A percentile compares a stretch with the other conserved stretches of the same genome.
Evolutionary conservation across 2,329 filamentous ascomycete genomes (phyloP).

Genomic region (Verticillium dahliae): DNA sequence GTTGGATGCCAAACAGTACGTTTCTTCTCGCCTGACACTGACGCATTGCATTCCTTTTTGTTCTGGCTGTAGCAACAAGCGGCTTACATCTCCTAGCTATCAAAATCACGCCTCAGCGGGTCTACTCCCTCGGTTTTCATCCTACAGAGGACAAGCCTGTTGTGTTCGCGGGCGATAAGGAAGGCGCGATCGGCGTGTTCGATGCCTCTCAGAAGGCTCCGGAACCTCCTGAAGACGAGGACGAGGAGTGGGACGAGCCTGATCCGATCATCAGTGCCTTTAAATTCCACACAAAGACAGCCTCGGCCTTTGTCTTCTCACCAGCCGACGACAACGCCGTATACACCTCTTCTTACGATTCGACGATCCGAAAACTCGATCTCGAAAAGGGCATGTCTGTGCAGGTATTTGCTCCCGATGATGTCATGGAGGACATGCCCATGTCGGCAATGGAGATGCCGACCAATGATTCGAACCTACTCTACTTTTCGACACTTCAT

Average conservation of each 20-base stretch:
- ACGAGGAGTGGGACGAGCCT: constrained; percentile 59
- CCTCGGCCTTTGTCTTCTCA: constrained; percentile 76
- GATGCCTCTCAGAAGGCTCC: constrained; percentile 69
- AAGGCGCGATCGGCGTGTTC: constrained; percentile 84
- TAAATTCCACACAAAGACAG: constrained; percentile 84
- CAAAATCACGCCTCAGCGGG: constrained; percentile 81
- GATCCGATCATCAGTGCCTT: constrained; percentile 82
- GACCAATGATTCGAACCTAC: constrained; percentile 58
- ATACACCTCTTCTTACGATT: constrained; percentile 87
- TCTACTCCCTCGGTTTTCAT: constrained; percentile 85
- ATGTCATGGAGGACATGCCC: constrained; percentile 64
- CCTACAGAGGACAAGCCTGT: constrained; percentile 80
- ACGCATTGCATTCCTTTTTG: too few species aligned
- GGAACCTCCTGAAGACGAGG: constrained; percentile 51
- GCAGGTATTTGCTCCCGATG: constrained; percentile 72
- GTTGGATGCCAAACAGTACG: constrained; percentile 72
- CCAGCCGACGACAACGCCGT: constrained; percentile 67
- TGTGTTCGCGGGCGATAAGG: constrained; percentile 90
- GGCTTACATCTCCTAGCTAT: constrained; percentile 51
- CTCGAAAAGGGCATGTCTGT: constrained; percentile 71
- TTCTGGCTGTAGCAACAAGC: neutral
- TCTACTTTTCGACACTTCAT: constrained; percentile 84
- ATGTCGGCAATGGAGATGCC: constrained; percentile 82
- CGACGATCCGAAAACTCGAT: constrained; percentile 81
- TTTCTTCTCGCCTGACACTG: constrained; percentile 1